Percentiles rank a stretch among this genome's conserved stretches.
Evolutionary conservation across 2,329 filamentous ascomycete genomes (phyloP).

Genomic region (Talaromyces sp.): DNA sequence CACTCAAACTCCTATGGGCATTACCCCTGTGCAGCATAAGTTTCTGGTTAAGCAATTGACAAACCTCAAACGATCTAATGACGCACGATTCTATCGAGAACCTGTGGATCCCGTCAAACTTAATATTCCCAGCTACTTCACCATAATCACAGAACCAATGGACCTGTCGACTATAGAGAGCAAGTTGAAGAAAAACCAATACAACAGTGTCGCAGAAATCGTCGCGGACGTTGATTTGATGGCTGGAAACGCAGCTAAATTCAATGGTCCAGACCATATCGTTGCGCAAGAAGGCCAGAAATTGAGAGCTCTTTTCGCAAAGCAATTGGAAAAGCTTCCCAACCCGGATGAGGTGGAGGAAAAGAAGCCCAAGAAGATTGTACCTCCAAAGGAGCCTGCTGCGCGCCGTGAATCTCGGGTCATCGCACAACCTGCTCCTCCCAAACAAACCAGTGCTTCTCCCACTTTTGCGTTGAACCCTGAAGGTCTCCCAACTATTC

Average conservation of each 20-base stretch:
- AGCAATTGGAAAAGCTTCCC: conserved; percentile 61
- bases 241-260: conserved; percentile 72
- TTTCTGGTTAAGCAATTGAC: conserved; percentile 41
- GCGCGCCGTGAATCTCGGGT: conserved; percentile 51
- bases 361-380: conserved; percentile 55
- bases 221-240: conserved; percentile 74
- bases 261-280: conserved; percentile 77
- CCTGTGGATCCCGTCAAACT: conserved; percentile 77
- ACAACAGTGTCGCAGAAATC: conserved; percentile 69
- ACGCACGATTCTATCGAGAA: conserved; percentile 70
- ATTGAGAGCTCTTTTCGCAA: conserved; percentile 59
- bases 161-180: conserved; percentile 80
- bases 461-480: conserved; percentile 72
- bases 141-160: conserved; percentile 73
- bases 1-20: conserved; percentile 23
- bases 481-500: conserved; percentile 75
- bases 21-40: conserved; percentile 46
- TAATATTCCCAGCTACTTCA: conserved; percentile 70
- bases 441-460: conserved; percentile 31
- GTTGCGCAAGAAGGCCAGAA: conserved; percentile 68
- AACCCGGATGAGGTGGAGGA: conserved; percentile 59
- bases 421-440: conserved; percentile 44
- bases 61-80: conserved; percentile 77
- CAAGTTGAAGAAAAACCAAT: conserved; percentile 70
- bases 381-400: conserved; percentile 42